These are phyloP conservation scores for Somion occarium DNA, from an alignment of 1,284 basidiomycete genomes.

Conservation along the genomic window DNA sequence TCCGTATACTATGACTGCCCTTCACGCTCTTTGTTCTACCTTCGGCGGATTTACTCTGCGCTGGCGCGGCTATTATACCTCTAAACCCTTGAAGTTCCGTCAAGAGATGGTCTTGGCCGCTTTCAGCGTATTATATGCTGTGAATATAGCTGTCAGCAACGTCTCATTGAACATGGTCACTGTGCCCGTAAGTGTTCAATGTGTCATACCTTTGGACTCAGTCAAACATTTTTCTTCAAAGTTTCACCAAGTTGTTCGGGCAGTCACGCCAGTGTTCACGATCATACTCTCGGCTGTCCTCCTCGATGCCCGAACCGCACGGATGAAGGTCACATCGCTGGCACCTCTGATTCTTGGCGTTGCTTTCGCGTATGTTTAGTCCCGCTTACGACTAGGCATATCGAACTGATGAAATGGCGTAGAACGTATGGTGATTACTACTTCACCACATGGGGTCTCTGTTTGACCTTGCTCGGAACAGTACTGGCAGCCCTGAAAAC, in stretches of 20 bases:
- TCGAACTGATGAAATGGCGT: constrained; percentile 4
- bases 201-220: constrained; percentile 3
- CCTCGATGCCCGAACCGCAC: constrained; percentile 47
- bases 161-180: constrained; percentile 85
- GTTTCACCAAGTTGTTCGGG: constrained; percentile 96
- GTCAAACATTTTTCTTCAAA: constrained; percentile 25
- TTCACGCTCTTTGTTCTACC: constrained; percentile 81
- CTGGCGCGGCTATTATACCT: constrained; percentile 55
- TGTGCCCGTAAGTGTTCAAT: constrained; percentile 65
- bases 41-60: constrained; percentile 74
- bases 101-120: constrained; percentile 65
- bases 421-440: constrained; percentile 92
- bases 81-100: constrained; percentile 47
- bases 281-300: constrained; percentile 67
- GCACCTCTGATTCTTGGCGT: constrained; percentile 89
- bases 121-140: constrained; percentile 85
- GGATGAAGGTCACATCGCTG: constrained; percentile 66
- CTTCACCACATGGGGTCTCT: constrained; percentile 76
- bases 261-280: constrained; percentile 87
- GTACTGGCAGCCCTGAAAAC: constrained; percentile 89
- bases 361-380: constrained; percentile 76
- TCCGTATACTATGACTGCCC: constrained; percentile 85
- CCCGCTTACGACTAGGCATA: background rate
- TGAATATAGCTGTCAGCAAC: constrained; percentile 93
- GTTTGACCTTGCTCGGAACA: constrained; percentile 84